These are phyloP conservation scores for Akanthomyces dipterigenus DNA, from an alignment of 2,329 filamentous ascomycete species.

Conservation along the genomic window DNA sequence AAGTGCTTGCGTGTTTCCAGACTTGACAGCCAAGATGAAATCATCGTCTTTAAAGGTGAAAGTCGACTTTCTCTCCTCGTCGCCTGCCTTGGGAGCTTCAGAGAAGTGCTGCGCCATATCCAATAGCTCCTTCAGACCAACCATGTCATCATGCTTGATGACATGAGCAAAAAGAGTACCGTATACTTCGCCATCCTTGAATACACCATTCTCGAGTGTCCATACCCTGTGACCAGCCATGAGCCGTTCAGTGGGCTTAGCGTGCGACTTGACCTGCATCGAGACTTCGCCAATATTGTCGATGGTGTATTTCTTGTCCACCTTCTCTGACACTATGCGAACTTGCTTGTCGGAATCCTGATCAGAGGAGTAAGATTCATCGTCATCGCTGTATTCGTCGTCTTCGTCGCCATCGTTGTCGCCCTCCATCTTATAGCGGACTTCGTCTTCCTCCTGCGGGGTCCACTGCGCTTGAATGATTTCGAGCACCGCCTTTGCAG, in stretches of 20 bases:
- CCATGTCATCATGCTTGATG: constrained; percentile 45
- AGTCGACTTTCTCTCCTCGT: constrained; percentile 28
- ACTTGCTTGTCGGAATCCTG: constrained; percentile 33
- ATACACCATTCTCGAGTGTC: constrained; percentile 23
- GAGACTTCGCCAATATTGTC: constrained; percentile 67
- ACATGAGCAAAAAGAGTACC: constrained; percentile 35
- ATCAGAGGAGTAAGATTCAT: constrained; percentile 28
- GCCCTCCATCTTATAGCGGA: constrained; percentile 41
- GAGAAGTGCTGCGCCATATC: constrained; percentile 42
- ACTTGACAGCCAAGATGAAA: constrained; percentile 38
- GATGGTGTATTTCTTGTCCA: constrained; percentile 65
- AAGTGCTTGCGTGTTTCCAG: constrained; percentile 50
- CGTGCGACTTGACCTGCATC: constrained; percentile 59
- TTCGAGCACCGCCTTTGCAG: constrained; percentile 61
- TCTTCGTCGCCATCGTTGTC: constrained; percentile 32
- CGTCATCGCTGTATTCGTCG: constrained; percentile 28
- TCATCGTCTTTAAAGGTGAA: constrained; percentile 33
- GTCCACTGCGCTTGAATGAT: constrained; percentile 65
- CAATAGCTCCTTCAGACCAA: constrained; percentile 51
- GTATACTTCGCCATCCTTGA: constrained; percentile 17
- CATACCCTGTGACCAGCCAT: constrained; percentile 28
- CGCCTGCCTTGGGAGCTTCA: constrained; percentile 29
- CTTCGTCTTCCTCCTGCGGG: constrained; percentile 44
- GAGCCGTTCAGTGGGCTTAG: constrained; percentile 49
- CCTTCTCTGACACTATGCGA: constrained; percentile 44